phyloP scores from a whole-genome alignment of 805 yeast species.

The Cyberlindnera euphorbiiphila region DNA sequence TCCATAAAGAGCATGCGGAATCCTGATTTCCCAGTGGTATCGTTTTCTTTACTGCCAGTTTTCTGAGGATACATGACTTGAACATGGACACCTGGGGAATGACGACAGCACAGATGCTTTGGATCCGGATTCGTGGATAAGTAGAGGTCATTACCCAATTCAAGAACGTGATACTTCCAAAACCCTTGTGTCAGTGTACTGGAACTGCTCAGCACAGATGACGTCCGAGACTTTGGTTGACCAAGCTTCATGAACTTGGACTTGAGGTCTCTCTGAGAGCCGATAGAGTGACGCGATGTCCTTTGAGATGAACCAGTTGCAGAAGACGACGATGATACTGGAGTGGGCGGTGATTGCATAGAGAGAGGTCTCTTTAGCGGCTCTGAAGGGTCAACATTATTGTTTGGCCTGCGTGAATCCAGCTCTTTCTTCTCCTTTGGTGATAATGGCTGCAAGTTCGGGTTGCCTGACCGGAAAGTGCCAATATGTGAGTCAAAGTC shows the following conservation, averaged over 20 bases:
- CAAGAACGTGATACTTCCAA: constrained; percentile 56
- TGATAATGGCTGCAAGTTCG: constrained; percentile 25
- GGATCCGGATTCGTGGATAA: constrained; percentile 65
- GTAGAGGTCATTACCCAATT: constrained; percentile 51
- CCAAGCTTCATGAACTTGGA: constrained; percentile 9
- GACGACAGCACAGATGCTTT: constrained; percentile 53
- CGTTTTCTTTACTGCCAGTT: neutral
- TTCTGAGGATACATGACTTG: constrained; percentile 16
- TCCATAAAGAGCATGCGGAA: constrained; percentile 31
- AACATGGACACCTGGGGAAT: constrained; percentile 61
- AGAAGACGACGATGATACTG: neutral
- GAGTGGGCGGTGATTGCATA: neutral
- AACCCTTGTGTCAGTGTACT: constrained; percentile 13
- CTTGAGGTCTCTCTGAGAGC: constrained; percentile 11
- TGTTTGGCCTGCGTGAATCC: constrained; percentile 1
- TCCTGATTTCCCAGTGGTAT: constrained; percentile 25
- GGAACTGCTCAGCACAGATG: neutral
- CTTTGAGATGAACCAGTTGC: neutral
- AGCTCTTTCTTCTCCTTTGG: constrained; percentile 7
- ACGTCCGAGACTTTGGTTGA: too few relatives aligned
- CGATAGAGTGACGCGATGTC: constrained; percentile 12
- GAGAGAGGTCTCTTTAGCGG: neutral
- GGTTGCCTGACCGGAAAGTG: constrained; percentile 19
- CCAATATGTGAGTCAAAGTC: constrained; percentile 3
- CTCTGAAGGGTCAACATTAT: constrained; percentile 4